These are phyloP conservation scores for Chytriomyces hyalinus DNA, from an alignment of 192 early-diverging fungal species.

Conservation along the genomic window DNA sequence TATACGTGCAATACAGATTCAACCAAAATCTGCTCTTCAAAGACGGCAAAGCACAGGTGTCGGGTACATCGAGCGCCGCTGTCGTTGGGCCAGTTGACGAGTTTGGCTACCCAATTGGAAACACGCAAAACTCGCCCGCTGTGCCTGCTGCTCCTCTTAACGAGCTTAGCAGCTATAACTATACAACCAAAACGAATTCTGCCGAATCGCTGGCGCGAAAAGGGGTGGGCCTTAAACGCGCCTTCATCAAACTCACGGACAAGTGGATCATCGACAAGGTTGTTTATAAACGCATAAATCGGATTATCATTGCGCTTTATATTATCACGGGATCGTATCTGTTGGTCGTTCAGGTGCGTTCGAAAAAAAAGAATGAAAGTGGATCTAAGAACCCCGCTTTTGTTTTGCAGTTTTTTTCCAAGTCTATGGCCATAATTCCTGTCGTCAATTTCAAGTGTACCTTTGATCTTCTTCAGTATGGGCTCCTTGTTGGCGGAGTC, in stretches of 20 bases:
- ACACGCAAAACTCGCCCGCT: no score
- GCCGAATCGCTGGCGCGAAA: no score
- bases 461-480: constrained; percentile 17
- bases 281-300: constrained; percentile 1
- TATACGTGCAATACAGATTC: constrained; percentile 12
- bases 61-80: neutral
- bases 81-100: neutral
- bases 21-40: constrained; percentile 15
- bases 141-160: neutral
- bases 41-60: neutral
- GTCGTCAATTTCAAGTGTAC: neutral
- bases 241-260: neutral
- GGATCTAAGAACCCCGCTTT: neutral
- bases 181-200: no score
- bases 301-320: neutral
- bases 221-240: neutral
- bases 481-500: neutral
- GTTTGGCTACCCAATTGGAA: constrained; percentile 1
- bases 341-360: constrained; percentile 4
- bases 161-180: no score
- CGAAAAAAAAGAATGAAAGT: no score
- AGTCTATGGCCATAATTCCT: neutral
- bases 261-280: constrained; percentile 12
- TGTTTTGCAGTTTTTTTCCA: neutral
- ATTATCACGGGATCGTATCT: neutral